Percentiles rank a stretch among this genome's conserved stretches.
Evolutionary conservation across 768 basidiomycete genomes (phyloP).

Genomic region (Phanerochaete sordida): DNA sequence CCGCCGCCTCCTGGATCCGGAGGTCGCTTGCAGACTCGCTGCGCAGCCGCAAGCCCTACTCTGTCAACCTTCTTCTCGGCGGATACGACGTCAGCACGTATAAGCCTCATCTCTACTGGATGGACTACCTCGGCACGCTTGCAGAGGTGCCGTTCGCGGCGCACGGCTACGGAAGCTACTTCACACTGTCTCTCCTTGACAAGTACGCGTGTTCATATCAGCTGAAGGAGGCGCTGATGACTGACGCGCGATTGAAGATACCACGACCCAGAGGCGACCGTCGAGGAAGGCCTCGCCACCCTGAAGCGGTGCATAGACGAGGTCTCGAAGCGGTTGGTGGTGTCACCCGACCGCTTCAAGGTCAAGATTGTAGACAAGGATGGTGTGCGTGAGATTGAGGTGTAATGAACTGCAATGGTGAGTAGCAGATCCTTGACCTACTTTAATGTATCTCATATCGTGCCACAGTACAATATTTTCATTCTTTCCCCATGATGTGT

Average conservation of each 20-base stretch:
- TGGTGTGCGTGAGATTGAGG: constrained; percentile 76
- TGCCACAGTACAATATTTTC: not conserved
- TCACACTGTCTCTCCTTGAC: constrained; percentile 88
- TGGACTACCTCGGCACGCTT: constrained; percentile 93
- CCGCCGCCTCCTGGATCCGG: constrained; percentile 95
- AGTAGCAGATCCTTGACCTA: not conserved
- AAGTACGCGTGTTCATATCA: constrained; percentile 45
- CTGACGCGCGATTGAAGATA: constrained; percentile 47
- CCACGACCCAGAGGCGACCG: constrained; percentile 80
- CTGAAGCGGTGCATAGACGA: constrained; percentile 87
- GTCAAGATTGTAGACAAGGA: constrained; percentile 92
- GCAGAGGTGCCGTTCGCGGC: constrained; percentile 88
- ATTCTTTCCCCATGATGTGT: not conserved
- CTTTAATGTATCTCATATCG: not conserved
- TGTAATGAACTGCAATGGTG: constrained; percentile 35
- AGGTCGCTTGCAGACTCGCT: constrained; percentile 85
- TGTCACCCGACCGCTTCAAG: constrained; percentile 79
- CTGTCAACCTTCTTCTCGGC: constrained; percentile 90
- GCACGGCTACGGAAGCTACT: constrained; percentile 94
- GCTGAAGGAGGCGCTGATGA: not conserved
- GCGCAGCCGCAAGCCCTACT: constrained; percentile 82
- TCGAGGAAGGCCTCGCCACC: constrained; percentile 84
- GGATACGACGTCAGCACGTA: constrained; percentile 82
- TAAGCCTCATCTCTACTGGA: constrained; percentile 85
- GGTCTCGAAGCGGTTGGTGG: constrained; percentile 78